Conservation (phyloP, 441 rosid genomes). For the Viola pubescens region DNA sequence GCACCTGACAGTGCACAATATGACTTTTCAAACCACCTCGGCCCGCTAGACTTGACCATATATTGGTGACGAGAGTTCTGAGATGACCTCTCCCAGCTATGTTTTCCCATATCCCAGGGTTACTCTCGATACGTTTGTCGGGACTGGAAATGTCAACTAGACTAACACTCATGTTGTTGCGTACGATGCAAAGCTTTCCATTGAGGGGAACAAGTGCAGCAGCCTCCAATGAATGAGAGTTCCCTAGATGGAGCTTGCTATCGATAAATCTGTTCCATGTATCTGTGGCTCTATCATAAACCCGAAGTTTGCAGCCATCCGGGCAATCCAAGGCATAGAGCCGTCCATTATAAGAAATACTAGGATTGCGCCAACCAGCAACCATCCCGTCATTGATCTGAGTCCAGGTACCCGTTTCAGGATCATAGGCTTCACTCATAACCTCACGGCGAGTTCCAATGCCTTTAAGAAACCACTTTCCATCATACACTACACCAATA, state of each 20-base stretch:
- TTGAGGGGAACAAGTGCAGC: slow-evolving; percentile 79
- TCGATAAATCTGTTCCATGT: slow-evolving; percentile 80
- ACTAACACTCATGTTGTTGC: slow-evolving; percentile 90
- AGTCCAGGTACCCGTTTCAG: slow-evolving; percentile 62
- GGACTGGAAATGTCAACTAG: slow-evolving; percentile 75
- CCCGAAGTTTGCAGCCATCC: slow-evolving; percentile 80
- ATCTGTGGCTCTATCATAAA: slow-evolving; percentile 56
- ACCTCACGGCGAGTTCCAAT: slow-evolving; percentile 77
- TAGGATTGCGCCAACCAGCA: slow-evolving; percentile 81
- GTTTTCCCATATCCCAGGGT: slow-evolving; percentile 72
- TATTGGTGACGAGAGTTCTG: slow-evolving; percentile 57
- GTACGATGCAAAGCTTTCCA: slow-evolving; percentile 74
- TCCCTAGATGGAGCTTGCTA: slow-evolving; percentile 82
- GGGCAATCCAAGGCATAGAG: slow-evolving; percentile 80
- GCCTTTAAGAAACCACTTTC: slow-evolving; percentile 88
- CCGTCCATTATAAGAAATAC: slow-evolving; percentile 56
- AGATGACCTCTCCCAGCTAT: slow-evolving; percentile 69
- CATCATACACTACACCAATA: slow-evolving; percentile 75
- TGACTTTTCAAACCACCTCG: slow-evolving; percentile 71
- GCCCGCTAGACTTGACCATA: slow-evolving; percentile 87
- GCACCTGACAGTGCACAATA: slow-evolving; percentile 85
- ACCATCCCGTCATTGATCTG: slow-evolving; percentile 73
- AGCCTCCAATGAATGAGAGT: slow-evolving; percentile 69
- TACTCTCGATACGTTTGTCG: slow-evolving; percentile 45
- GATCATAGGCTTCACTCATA: slow-evolving; percentile 81